These are phyloP conservation scores for Acanthochlamys bracteata DNA, from an alignment of 106 monocot species.

Conservation along the genomic window DNA sequence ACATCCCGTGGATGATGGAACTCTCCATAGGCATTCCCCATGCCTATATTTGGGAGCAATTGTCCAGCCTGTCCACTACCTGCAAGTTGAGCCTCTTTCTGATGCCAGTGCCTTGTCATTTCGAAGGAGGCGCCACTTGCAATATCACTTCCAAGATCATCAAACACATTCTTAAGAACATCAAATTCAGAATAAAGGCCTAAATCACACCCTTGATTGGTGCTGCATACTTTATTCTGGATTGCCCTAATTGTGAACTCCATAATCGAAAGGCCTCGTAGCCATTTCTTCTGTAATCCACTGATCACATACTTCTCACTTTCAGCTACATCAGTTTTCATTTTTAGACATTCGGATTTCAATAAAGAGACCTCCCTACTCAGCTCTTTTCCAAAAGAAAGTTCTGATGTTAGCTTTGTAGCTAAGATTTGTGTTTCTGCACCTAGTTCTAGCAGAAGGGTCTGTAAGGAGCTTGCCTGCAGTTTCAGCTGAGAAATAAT, in stretches of 20 bases:
- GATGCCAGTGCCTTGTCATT: constrained; percentile 3
- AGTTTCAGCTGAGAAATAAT: constrained; percentile 65
- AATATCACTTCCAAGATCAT: constrained; percentile 46
- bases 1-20: constrained; percentile 8
- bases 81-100: constrained; percentile 8
- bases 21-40: constrained; percentile 15
- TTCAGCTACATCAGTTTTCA: constrained; percentile 36
- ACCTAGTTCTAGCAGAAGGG: constrained; percentile 45
- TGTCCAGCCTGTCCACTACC: constrained; percentile 6
- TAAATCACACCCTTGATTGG: constrained; percentile 27
- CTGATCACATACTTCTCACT: neutral
- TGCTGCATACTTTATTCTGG: constrained; percentile 41
- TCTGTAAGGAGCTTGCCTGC: constrained; percentile 67
- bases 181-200: constrained; percentile 56
- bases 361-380: constrained; percentile 51
- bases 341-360: constrained; percentile 66
- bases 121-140: constrained; percentile 6
- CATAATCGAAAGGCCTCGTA: constrained; percentile 47
- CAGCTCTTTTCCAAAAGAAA: constrained; percentile 58
- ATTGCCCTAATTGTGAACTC: constrained; percentile 61
- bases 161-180: constrained; percentile 38
- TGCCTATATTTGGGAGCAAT: constrained; percentile 9
- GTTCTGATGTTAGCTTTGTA: constrained; percentile 53
- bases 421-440: constrained; percentile 58
- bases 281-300: constrained; percentile 30